These are phyloP conservation scores for Diaporthe citri DNA, from an alignment of 2,329 filamentous ascomycete species.

Conservation along the genomic window DNA sequence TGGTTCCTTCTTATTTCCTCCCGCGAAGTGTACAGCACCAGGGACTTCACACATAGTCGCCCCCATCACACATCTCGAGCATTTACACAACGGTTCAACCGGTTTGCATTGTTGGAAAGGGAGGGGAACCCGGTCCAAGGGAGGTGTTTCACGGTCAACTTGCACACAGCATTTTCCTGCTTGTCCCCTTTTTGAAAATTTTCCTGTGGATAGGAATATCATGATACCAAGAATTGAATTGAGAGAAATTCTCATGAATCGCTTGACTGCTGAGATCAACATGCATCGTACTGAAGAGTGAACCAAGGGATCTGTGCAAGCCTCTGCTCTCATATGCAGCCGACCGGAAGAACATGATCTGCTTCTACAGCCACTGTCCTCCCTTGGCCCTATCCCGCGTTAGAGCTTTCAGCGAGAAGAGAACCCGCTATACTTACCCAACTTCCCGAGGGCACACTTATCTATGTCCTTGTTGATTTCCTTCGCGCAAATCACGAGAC, in stretches of 20 bases:
- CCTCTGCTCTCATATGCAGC: neutral
- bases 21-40: conserved; percentile 27
- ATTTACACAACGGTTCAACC: conserved; percentile 40
- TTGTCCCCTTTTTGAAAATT: neutral
- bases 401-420: neutral
- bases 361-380: neutral
- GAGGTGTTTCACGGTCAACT: conserved; percentile 28
- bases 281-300: neutral
- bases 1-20: conserved; percentile 14
- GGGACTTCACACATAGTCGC: neutral
- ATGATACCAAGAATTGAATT: conserved; percentile 41
- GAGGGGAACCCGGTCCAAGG: neutral
- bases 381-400: neutral
- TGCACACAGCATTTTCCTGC: conserved; percentile 34
- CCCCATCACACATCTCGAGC: conserved; percentile 23
- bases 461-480: neutral
- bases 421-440: neutral
- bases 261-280: neutral
- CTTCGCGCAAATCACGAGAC: neutral
- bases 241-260: conserved; percentile 15
- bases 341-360: neutral
- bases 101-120: conserved; percentile 34
- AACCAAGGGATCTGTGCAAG: neutral
- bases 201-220: conserved; percentile 22
- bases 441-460: neutral